phyloP scores from a whole-genome alignment of 139 green algal genomes.

The Choricystis sp. region DNA sequence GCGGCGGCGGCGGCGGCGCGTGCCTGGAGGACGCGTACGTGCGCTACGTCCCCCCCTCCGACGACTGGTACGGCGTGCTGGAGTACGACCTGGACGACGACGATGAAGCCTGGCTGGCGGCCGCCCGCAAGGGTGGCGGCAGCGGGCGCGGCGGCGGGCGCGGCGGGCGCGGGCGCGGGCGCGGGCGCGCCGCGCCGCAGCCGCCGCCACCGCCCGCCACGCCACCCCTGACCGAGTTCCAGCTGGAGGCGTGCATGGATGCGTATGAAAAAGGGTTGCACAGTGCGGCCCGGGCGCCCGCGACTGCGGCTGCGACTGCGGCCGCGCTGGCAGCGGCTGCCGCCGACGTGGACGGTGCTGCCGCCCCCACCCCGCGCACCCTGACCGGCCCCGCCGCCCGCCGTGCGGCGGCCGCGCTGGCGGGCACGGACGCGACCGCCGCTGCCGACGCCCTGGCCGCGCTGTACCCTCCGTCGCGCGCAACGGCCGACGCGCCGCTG shows the following conservation, averaged over 20 bases:
- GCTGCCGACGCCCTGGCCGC: neutral
- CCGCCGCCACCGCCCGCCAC: neutral
- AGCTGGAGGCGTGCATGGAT: conserved; percentile 7
- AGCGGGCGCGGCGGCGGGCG: too few relatives aligned
- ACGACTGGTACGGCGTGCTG: conserved; percentile 4
- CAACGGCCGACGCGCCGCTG: neutral
- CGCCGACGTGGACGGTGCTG: too few relatives aligned
- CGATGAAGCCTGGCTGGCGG: conserved; percentile 11
- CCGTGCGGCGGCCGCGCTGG: neutral
- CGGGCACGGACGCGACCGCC: neutral
- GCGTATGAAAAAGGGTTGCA: conserved; percentile 9
- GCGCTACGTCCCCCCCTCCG: conserved; percentile 1
- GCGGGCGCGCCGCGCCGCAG: too few relatives aligned
- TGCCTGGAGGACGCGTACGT: conserved; percentile 4
- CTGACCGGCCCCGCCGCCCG: neutral
- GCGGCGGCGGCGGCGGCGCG: too few relatives aligned
- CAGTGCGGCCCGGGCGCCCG: neutral
- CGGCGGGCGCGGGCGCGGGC: too few relatives aligned
- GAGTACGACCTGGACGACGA: conserved; percentile 15
- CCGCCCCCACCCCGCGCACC: too few relatives aligned
- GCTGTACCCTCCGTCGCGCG: neutral
- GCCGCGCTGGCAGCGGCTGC: neutral
- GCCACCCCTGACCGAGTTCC: conserved; percentile 1
- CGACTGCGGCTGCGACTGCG: neutral
- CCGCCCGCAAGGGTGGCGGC: neutral